Conservation (phyloP, 2,329 filamentous ascomycete species). For the Colletotrichum orchidophilum region DNA sequence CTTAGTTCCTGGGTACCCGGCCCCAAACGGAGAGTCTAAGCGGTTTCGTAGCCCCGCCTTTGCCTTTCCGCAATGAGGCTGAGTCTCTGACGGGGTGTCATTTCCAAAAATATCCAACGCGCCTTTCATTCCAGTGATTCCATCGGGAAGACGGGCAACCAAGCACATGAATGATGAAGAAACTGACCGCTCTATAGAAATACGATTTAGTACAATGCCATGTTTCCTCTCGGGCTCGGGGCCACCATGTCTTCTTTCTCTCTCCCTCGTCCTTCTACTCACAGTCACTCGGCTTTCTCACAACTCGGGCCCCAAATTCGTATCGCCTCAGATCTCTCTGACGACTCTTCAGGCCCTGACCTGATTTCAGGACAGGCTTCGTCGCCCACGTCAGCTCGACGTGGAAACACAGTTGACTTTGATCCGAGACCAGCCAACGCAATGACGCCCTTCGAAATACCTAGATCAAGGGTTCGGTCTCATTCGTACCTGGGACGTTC, state of each 20-base stretch:
- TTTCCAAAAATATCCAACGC: neutral
- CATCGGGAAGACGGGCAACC: neutral
- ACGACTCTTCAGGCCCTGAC: neutral
- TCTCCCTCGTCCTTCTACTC: neutral
- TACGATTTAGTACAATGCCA: neutral
- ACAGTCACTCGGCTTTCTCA: neutral
- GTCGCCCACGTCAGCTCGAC: neutral
- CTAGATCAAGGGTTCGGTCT: neutral
- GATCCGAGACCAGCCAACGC: neutral
- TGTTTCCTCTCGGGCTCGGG: neutral
- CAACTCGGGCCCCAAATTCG: neutral
- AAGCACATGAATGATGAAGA: neutral
- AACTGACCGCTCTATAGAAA: neutral
- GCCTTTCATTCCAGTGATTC: neutral
- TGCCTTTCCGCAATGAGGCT: neutral
- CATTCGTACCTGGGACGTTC: neutral
- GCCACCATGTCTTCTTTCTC: neutral
- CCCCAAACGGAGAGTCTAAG: neutral
- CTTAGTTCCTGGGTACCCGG: neutral
- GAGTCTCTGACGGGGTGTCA: neutral
- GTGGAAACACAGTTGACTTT: neutral
- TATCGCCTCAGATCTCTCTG: neutral
- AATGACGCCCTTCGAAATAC: neutral
- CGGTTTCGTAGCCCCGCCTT: neutral
- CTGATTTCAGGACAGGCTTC: neutral